Evolutionary conservation across 2,329 filamentous ascomycete genomes (phyloP).

Genomic region (Fusarium continuum): DNA sequence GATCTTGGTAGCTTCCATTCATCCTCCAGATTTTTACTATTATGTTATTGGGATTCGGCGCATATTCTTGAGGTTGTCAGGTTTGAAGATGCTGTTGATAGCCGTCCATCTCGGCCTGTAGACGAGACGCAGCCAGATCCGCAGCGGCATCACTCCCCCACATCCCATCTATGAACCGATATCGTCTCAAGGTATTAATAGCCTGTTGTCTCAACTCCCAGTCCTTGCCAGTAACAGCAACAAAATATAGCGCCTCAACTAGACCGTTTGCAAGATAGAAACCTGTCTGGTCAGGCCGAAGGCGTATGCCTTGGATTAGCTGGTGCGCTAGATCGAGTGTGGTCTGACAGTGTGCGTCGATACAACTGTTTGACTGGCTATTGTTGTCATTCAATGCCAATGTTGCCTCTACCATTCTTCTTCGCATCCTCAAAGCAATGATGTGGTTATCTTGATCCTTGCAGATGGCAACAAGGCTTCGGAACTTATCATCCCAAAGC

Average conservation of each 20-base stretch:
- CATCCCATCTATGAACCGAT: background rate
- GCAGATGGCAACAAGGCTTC: rapidly evolving
- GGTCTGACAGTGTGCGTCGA: background rate
- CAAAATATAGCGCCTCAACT: background rate
- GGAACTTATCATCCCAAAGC: background rate
- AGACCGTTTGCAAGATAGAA: background rate
- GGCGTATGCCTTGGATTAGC: rapidly evolving
- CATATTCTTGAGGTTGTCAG: too few relatives aligned
- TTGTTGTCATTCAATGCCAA: rapidly evolving
- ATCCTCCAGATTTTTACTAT: slow-evolving; percentile 44
- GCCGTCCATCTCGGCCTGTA: background rate
- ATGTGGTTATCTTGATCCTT: background rate
- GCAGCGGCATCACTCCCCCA: background rate
- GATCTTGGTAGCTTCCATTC: slow-evolving; percentile 46
- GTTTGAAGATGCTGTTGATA: background rate
- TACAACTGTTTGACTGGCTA: rapidly evolving
- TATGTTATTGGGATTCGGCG: slow-evolving; percentile 38
- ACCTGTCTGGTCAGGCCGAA: rapidly evolving
- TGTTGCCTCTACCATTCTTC: background rate
- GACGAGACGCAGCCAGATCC: background rate
- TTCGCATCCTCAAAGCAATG: background rate
- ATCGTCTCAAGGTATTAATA: rapidly evolving
- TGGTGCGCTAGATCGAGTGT: background rate
- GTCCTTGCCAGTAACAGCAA: background rate
- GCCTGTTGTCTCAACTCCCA: background rate